Evolutionary conservation across 768 basidiomycete species (phyloP).

Genomic region (Peribolospora kevripleyi): DNA sequence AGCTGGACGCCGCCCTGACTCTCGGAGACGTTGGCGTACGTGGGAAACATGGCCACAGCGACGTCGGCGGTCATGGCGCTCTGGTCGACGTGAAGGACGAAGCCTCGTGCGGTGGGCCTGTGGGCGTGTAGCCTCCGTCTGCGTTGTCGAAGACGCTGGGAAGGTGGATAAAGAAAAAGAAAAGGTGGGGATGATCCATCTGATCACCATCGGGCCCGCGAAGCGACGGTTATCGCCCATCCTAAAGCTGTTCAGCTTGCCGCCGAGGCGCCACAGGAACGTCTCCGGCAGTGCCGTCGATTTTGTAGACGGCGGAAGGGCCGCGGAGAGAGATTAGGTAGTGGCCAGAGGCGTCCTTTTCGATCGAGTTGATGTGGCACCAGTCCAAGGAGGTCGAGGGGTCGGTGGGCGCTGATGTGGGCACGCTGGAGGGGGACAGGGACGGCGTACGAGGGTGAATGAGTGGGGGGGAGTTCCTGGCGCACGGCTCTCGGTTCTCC

Average conservation of each 20-base stretch:
- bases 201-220: neutral
- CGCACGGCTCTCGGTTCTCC: neutral
- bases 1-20: slow-evolving; percentile 1
- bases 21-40: neutral
- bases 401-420: slow-evolving; percentile 6
- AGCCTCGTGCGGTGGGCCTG: neutral
- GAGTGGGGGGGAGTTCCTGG: neutral
- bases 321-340: slow-evolving; percentile 14
- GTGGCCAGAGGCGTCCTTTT: slow-evolving; percentile 13
- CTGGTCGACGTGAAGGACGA: neutral
- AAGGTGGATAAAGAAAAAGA: neutral
- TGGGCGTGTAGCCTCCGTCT: neutral
- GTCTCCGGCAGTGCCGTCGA: slow-evolving; percentile 8
- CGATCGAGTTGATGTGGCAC: slow-evolving; percentile 14
- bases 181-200: neutral
- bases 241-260: slow-evolving; percentile 8
- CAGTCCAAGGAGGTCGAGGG: neutral
- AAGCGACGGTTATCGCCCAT: slow-evolving; percentile 2
- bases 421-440: neutral
- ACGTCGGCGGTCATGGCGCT: neutral
- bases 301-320: slow-evolving; percentile 13
- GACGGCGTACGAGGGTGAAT: no score
- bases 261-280: slow-evolving; percentile 13
- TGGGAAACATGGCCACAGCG: neutral
- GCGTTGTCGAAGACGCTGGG: neutral